Conservation (phyloP, 2,329 filamentous ascomycete species). For the Fusarium annulatum region DNA sequence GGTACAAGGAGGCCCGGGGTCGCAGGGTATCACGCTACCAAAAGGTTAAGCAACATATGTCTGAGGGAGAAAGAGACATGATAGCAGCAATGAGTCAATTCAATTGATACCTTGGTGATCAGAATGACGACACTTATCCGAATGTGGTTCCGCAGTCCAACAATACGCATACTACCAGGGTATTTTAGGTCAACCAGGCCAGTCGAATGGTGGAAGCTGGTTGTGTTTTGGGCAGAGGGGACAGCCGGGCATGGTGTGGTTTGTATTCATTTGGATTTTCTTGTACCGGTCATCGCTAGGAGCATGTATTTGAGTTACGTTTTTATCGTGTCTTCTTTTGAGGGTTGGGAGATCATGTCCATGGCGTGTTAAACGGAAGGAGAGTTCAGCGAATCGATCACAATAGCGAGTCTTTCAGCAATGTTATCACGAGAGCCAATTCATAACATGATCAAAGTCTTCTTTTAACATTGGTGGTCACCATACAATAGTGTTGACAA, state of each 20-base stretch:
- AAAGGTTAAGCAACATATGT: too few relatives aligned
- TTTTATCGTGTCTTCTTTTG: neutral
- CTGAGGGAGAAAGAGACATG: neutral
- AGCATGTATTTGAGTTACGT: neutral
- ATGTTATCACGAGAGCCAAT: too few relatives aligned
- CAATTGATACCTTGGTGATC: neutral
- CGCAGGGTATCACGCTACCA: neutral
- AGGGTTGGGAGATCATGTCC: neutral
- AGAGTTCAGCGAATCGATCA: neutral
- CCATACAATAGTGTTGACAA: too few relatives aligned
- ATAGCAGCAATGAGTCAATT: neutral
- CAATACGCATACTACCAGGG: neutral
- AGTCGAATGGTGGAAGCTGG: neutral
- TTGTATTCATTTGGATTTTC: neutral
- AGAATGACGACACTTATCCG: neutral
- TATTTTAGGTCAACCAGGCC: neutral
- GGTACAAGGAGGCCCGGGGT: neutral
- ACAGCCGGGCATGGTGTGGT: too few relatives aligned
- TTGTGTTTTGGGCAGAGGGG: neutral
- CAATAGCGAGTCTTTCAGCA: neutral
- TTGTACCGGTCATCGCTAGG: neutral
- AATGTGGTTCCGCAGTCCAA: neutral
- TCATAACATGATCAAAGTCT: neutral
- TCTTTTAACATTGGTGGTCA: neutral
- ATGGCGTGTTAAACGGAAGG: neutral